Base-by-base conservation (phyloP, 306 rosid species). In the Castanea sativa region DNA sequence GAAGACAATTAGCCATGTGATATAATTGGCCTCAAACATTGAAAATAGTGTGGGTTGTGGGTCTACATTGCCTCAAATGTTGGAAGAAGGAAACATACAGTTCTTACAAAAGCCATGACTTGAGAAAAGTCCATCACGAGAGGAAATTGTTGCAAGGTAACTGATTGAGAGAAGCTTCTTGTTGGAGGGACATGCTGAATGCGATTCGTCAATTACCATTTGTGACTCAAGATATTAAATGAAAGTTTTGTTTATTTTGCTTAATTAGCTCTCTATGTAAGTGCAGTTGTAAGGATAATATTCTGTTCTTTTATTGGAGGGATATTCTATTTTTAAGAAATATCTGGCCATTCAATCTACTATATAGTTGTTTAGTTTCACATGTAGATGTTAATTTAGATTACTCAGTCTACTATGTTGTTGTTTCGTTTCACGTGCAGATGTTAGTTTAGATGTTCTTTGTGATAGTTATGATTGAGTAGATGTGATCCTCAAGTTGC, bases 181-280 rank as follows among this genome's bases (percentile, higher is more conserved):
- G 60, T 16, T 56, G 45, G 77, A 38, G 74, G 67, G 69, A 78
- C 43, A 27, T 81, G 27, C 53, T 77, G 82, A 55, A 79, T 82
- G 41, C 45, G 45, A 38, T 38, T 38, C 7, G 45, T 38, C 73
- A 69, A 59, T 65, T 71, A n/a, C 76, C 76, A 32, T 68, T 15
- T 11, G 68, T 77, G 56, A 79, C 64, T 49, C 53, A 0, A 49
- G 63, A 73, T 55, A 80, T 60, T 19, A 30, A 52, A 73, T 63
- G 69, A 41, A 70, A 69, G 23, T 53, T 41, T 12, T 29, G 32
- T 38, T 76, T 41, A 60, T 74, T 75, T 80, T 82, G 43, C 64
- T 29, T 69, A 9, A 29, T 68, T 73, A 55, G 49, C 72, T 59
- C 63, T 32, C 38, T n/a, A 61, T 64, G 78, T 35, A 35, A 7